These are phyloP conservation scores for Globisporangium ultimum DNA, from an alignment of 352 stramenopile species.

Conservation along the genomic window DNA sequence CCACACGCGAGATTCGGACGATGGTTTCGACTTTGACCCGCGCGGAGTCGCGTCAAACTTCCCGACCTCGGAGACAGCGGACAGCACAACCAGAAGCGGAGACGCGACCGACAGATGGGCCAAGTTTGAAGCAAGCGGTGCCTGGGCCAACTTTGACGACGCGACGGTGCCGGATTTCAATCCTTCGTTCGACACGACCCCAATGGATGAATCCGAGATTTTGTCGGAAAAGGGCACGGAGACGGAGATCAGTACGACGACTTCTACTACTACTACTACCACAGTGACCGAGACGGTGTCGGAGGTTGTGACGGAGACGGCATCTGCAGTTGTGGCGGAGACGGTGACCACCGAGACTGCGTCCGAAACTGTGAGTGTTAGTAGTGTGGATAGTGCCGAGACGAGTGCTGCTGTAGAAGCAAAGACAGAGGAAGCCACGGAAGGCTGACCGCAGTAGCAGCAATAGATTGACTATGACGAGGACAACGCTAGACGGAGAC, in stretches of 20 bases:
- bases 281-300: slow-evolving; percentile 11
- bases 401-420: slow-evolving; percentile 14
- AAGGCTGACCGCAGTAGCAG: slow-evolving; percentile 5
- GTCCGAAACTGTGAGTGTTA: not conserved
- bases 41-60: slow-evolving; percentile 9
- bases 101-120: slow-evolving; percentile 42
- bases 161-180: slow-evolving; percentile 35
- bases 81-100: slow-evolving; percentile 1
- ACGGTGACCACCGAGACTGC: slow-evolving; percentile 1
- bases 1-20: slow-evolving; percentile 13
- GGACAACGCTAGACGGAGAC: slow-evolving; percentile 3
- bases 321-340: not conserved
- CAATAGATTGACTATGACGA: slow-evolving; percentile 17
- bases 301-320: slow-evolving; percentile 3
- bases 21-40: slow-evolving; percentile 32
- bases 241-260: slow-evolving; percentile 10
- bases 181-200: slow-evolving; percentile 51
- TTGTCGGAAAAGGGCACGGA: slow-evolving; percentile 24
- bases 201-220: slow-evolving; percentile 47
- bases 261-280: slow-evolving; percentile 20
- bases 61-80: not conserved
- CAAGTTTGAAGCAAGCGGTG: slow-evolving; percentile 59
- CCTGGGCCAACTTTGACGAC: slow-evolving; percentile 70
- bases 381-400: slow-evolving; percentile 11
- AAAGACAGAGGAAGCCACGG: slow-evolving; percentile 9